Percentiles rank a stretch among this genome's conserved stretches.
phyloP scores from a whole-genome alignment of 257 asterid genomes.

The Ligustrum vulgare region DNA sequence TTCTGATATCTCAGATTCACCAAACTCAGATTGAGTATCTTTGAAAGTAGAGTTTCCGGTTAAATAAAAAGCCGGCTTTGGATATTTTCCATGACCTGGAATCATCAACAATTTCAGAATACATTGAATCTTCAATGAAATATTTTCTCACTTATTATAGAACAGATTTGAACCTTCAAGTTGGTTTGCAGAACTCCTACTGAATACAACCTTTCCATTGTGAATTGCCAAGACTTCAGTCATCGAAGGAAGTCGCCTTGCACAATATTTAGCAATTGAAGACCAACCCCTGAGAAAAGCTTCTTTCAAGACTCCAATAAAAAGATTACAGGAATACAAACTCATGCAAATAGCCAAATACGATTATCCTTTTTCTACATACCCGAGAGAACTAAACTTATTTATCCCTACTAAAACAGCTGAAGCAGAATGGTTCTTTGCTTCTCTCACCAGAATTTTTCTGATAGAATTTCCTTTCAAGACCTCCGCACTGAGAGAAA shows the following conservation, averaged over 20 bases:
- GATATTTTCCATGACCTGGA: constrained; percentile 44
- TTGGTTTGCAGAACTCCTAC: constrained; percentile 43
- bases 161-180: constrained; percentile 42
- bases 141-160: neutral
- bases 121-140: neutral
- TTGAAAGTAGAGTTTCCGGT: constrained; percentile 26
- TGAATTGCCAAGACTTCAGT: constrained; percentile 77
- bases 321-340: neutral
- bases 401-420: constrained; percentile 76
- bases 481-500: constrained; percentile 54
- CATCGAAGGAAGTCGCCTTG: constrained; percentile 56
- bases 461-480: constrained; percentile 70
- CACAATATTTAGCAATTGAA: constrained; percentile 84
- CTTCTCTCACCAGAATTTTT: constrained; percentile 73
- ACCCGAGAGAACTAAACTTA: constrained; percentile 61
- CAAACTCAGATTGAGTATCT: constrained; percentile 59
- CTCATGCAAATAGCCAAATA: neutral
- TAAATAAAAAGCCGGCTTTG: constrained; percentile 47
- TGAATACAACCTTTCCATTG: constrained; percentile 68
- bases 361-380: constrained; percentile 22
- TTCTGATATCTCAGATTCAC: constrained; percentile 63
- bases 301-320: constrained; percentile 22
- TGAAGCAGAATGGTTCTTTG: constrained; percentile 55
- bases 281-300: constrained; percentile 50
- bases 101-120: constrained; percentile 15